These are phyloP conservation scores for Dendrostoma leiphaemia DNA, from an alignment of 2,329 filamentous ascomycete genomes.

Conservation along the genomic window DNA sequence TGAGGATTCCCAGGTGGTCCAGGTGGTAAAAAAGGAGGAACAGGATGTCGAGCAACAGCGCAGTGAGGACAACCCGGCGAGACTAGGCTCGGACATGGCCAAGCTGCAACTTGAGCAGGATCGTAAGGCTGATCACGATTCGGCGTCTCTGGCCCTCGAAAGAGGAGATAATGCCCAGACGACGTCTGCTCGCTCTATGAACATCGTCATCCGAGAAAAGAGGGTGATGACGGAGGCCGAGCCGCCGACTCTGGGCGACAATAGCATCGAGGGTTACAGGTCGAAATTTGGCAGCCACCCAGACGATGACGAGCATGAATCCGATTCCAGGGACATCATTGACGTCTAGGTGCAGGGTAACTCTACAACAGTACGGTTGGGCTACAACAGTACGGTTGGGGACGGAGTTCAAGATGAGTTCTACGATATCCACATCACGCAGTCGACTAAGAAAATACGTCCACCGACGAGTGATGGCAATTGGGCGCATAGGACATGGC, in stretches of 20 bases:
- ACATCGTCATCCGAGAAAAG: slow-evolving; percentile 53
- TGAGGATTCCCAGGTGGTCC: too few species aligned
- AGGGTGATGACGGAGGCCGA: slow-evolving; percentile 37
- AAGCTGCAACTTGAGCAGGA: slow-evolving; percentile 44
- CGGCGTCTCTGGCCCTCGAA: slow-evolving; percentile 48
- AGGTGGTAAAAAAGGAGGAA: slow-evolving; percentile 59
- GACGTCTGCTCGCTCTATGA: slow-evolving; percentile 33
- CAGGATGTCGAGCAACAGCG: background rate
- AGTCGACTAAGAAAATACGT: background rate
- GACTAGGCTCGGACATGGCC: slow-evolving; percentile 35
- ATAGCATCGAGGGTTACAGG: slow-evolving; percentile 51
- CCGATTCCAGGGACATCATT: background rate
- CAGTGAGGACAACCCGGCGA: slow-evolving; percentile 15
- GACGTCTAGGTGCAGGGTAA: too few species aligned
- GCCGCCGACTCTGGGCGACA: slow-evolving; percentile 35
- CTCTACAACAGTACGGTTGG: too few species aligned
- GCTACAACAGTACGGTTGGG: too few species aligned
- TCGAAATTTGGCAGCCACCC: slow-evolving; percentile 33
- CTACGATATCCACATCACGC: slow-evolving; percentile 13
- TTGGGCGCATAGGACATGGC: too few species aligned
- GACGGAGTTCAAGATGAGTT: slow-evolving; percentile 15
- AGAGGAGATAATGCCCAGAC: slow-evolving; percentile 35
- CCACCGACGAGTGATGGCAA: too few species aligned
- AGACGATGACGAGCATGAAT: slow-evolving; percentile 1
- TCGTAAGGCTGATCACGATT: slow-evolving; percentile 37